phyloP scores from a whole-genome alignment of 345 rosid genomes.

The Trapa bicornis region DNA sequence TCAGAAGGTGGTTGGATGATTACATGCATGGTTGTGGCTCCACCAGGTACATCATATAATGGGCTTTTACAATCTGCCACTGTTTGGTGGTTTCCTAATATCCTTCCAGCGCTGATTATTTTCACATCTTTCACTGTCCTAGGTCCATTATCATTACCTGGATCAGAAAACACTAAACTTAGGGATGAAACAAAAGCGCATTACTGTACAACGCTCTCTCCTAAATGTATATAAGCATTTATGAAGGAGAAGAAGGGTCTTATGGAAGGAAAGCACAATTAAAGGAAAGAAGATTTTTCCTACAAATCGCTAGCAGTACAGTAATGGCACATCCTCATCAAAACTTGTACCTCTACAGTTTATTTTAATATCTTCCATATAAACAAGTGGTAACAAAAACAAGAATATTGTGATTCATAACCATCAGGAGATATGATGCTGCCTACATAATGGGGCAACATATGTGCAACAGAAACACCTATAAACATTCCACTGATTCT shows the following conservation, averaged over 20 bases:
- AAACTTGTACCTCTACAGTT: no score
- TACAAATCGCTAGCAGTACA: neutral
- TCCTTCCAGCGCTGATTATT: constrained; percentile 83
- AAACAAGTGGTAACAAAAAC: no score
- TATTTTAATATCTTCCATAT: no score
- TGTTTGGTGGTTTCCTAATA: constrained; percentile 74
- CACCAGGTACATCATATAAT: constrained; percentile 61
- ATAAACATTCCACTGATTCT: no score
- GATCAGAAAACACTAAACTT: neutral
- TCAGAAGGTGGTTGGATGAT: constrained; percentile 73
- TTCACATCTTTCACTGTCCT: constrained; percentile 81
- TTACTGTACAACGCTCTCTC: neutral
- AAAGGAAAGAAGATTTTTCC: neutral
- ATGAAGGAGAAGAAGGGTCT: neutral
- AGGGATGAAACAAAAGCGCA: neutral
- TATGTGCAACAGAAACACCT: no score
- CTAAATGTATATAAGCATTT: no score
- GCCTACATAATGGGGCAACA: no score
- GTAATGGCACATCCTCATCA: neutral
- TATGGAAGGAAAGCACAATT: neutral
- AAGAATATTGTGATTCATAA: no score
- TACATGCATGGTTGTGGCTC: constrained; percentile 95
- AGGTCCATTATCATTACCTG: constrained; percentile 85
- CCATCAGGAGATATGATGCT: no score
- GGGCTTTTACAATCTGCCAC: constrained; percentile 75